A percentile compares a stretch with the other conserved stretches of the same genome.
phyloP scores from a whole-genome alignment of 1,284 basidiomycete genomes.

The Kalmanozyma brasiliensis region DNA sequence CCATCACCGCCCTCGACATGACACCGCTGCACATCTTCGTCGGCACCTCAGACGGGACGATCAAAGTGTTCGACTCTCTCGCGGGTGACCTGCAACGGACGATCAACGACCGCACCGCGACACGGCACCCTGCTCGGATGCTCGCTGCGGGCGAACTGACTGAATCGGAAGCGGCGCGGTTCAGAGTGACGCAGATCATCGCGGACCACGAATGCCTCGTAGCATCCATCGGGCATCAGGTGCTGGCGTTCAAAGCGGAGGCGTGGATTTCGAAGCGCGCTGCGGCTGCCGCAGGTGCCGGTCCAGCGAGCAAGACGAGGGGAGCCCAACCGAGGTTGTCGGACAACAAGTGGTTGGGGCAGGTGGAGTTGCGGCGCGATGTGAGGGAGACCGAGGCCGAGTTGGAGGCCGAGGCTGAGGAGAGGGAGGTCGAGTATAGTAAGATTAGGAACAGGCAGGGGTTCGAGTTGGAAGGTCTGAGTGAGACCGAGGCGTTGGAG shows the following conservation, averaged over 20 bases:
- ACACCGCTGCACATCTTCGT: slow-evolving; percentile 48
- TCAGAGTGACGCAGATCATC: slow-evolving; percentile 75
- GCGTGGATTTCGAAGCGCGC: slow-evolving; percentile 65
- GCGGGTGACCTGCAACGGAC: slow-evolving; percentile 69
- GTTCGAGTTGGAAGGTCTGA: slow-evolving; percentile 76
- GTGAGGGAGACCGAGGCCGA: slow-evolving; percentile 49
- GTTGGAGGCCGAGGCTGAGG: slow-evolving; percentile 75
- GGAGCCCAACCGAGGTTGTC: slow-evolving; percentile 12
- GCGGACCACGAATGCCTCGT: slow-evolving; percentile 76
- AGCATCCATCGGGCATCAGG: slow-evolving; percentile 74
- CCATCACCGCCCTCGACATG: slow-evolving; percentile 57
- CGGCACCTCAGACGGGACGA: slow-evolving; percentile 72
- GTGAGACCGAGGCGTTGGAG: slow-evolving; percentile 80
- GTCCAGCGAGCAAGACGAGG: slow-evolving; percentile 15
- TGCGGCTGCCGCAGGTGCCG: slow-evolving; percentile 21
- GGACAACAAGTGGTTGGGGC: slow-evolving; percentile 50
- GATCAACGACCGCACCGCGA: slow-evolving; percentile 64
- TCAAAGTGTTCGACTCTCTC: slow-evolving; percentile 77
- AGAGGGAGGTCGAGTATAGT: slow-evolving; percentile 73
- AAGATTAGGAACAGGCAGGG: slow-evolving; percentile 68
- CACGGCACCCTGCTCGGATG: slow-evolving; percentile 73
- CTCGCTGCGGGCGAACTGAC: slow-evolving; percentile 70
- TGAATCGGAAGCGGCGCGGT: slow-evolving; percentile 69
- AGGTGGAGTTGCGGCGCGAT: slow-evolving; percentile 58
- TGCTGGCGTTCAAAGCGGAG: slow-evolving; percentile 78